phyloP scores from a whole-genome alignment of 495 filamentous ascomycete genomes.

The Neurospora cerealis region DNA sequence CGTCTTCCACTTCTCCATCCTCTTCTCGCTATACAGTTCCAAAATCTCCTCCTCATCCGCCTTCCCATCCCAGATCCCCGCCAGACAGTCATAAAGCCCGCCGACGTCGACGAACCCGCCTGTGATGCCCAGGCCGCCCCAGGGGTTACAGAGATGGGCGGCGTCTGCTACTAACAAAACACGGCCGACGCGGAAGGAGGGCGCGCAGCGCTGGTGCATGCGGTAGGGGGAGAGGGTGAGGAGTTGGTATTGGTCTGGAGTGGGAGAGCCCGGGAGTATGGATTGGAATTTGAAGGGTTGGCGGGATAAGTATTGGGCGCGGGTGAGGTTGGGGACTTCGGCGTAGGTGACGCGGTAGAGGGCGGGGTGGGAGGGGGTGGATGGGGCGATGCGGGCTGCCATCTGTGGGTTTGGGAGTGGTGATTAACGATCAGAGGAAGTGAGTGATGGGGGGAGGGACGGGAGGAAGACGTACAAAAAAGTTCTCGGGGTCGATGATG shows the following conservation, averaged over 20 bases:
- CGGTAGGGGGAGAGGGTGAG: slow-evolving; percentile 41
- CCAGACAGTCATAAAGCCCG: slow-evolving; percentile 46
- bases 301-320: slow-evolving; percentile 35
- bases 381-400: slow-evolving; percentile 49
- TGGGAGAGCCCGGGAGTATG: slow-evolving; percentile 44
- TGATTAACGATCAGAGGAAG: neutral
- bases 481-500: slow-evolving; percentile 42
- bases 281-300: slow-evolving; percentile 38
- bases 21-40: slow-evolving; percentile 45
- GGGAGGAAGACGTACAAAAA: slow-evolving; percentile 16
- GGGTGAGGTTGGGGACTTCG: slow-evolving; percentile 33
- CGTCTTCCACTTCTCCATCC: slow-evolving; percentile 44
- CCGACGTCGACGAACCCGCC: slow-evolving; percentile 52
- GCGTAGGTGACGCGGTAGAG: slow-evolving; percentile 49
- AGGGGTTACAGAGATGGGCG: slow-evolving; percentile 47
- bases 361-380: slow-evolving; percentile 37
- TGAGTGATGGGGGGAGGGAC: neutral
- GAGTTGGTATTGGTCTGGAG: slow-evolving; percentile 40
- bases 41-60: slow-evolving; percentile 43
- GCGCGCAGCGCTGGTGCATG: slow-evolving; percentile 48
- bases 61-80: slow-evolving; percentile 43
- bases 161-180: slow-evolving; percentile 52
- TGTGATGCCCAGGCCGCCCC: slow-evolving; percentile 51
- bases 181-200: slow-evolving; percentile 44
- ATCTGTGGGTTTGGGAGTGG: slow-evolving; percentile 26